Percentiles rank a stretch among this genome's conserved stretches.
phyloP scores from a whole-genome alignment of 257 asterid genomes.

The Solanum commersonii region DNA sequence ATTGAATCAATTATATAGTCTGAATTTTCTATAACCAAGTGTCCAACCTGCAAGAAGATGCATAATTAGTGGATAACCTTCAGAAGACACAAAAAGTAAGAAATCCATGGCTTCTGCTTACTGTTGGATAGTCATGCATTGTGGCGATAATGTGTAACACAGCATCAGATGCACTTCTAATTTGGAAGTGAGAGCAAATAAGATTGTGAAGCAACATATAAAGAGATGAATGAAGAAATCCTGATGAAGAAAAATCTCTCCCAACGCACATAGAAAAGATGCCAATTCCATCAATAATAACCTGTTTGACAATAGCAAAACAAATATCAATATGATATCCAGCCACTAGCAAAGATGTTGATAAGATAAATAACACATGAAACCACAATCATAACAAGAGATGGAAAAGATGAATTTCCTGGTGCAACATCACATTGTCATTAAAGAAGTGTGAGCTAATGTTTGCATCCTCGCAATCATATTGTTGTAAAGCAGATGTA shows the following conservation, averaged over 20 bases:
- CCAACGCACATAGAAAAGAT: conserved; percentile 66
- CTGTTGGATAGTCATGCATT: conserved; percentile 61
- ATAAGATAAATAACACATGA: not conserved
- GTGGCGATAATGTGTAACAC: conserved; percentile 61
- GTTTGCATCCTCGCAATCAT: conserved; percentile 38
- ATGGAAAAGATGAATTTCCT: conserved; percentile 41
- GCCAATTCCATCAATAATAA: conserved; percentile 80
- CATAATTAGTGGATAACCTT: not conserved
- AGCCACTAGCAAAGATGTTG: not conserved
- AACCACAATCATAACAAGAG: not conserved
- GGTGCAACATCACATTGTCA: conserved; percentile 86
- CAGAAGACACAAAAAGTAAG: conserved; percentile 6
- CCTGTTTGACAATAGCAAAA: conserved; percentile 37
- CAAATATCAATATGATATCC: not conserved
- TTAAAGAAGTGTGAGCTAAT: conserved; percentile 49
- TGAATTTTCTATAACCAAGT: conserved; percentile 78
- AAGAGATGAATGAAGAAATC: conserved; percentile 92
- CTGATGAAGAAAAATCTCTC: conserved; percentile 60
- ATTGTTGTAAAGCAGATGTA: conserved; percentile 35
- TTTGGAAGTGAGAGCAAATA: conserved; percentile 76
- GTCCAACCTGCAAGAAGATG: conserved; percentile 73
- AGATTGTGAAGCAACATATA: conserved; percentile 83
- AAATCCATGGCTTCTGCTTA: conserved; percentile 36
- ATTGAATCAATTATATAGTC: conserved; percentile 88
- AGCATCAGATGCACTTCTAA: conserved; percentile 68